Base-by-base conservation (phyloP, 2,329 filamentous ascomycete genomes). In the Fusarium sp. region DNA sequence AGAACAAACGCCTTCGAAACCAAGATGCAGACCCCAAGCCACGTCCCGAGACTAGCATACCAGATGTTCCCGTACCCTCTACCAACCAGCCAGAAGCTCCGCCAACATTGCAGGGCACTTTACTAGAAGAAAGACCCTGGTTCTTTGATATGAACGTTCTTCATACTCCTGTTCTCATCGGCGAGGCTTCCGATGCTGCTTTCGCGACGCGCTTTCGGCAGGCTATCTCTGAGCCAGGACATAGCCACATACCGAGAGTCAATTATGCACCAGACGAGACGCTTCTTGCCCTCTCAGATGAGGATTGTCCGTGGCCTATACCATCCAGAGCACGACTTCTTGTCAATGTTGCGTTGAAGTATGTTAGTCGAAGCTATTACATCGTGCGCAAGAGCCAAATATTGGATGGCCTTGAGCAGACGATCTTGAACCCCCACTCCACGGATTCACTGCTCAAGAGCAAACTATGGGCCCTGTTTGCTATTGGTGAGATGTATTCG, bases 401-500 rank as follows among this genome's bases (percentile, higher is more conserved):
- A 6, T 62, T 81, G 0, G 78, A 79, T 4, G 75, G 75, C 1
- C 65, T 85, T 0, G 80, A 83, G 44, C 77, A 79, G 20, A 75
- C 78, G 0, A 78, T 82, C n/a, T 72, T 77, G 51, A 78, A 80
- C 40, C 75, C 77, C 4, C 68, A 74, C 9, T 78, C 77, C 13
- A 76, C 74, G 8, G 78, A 80, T 41, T 74, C 77, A 1, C 64
- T 83, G 0, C 62, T 78, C 0, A 78, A 76, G 15, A 82, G 81
- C 65, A 84, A 84, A 47, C 59, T 85, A 0, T 83, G 81, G 76
- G 82, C 80, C 0, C 46, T 85, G 5, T 83, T 85, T 63, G 83
- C 83, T 0, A 77, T 85, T 8, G 83, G 83, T 0, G 82, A 84
- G 61, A 79, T 82, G 32, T 84, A 84, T 30, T 83, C 83, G 0